Percentiles rank a stretch among this genome's conserved stretches.
Evolutionary conservation across 179 eudicot genomes (phyloP).

Genomic region (Spergularia azorica): DNA sequence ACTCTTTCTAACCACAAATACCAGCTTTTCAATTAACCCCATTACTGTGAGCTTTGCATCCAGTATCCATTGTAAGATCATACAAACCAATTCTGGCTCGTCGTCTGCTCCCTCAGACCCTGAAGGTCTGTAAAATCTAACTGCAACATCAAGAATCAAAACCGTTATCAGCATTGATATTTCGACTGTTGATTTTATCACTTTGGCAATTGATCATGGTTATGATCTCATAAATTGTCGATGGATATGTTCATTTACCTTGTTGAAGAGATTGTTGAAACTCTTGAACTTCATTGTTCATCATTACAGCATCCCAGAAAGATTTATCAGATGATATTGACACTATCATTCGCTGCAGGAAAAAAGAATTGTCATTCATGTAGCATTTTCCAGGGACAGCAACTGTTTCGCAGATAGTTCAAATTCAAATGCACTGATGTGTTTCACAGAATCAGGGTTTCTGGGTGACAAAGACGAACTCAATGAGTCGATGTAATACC

Average conservation of each 20-base stretch:
- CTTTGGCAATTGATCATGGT: too few relatives aligned
- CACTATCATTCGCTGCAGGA: constrained; percentile 39
- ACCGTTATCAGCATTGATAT: too few relatives aligned
- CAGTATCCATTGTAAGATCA: constrained; percentile 23
- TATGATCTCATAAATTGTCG: not conserved
- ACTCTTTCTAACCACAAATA: constrained; percentile 17
- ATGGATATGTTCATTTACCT: constrained; percentile 15
- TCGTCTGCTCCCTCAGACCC: not conserved
- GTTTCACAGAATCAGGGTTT: not conserved
- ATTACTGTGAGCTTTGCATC: constrained; percentile 18
- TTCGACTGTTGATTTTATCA: too few relatives aligned
- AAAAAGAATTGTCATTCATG: not conserved
- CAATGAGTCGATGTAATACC: constrained; percentile 20
- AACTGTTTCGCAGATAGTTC: too few relatives aligned
- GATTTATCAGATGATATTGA: constrained; percentile 50
- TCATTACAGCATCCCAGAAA: constrained; percentile 55
- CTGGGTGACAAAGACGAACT: too few relatives aligned
- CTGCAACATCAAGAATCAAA: constrained; percentile 10
- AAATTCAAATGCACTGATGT: not conserved
- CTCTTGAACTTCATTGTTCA: constrained; percentile 42
- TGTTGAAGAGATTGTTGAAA: constrained; percentile 25
- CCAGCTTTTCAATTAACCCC: constrained; percentile 20
- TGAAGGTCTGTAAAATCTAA: not conserved
- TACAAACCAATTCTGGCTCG: constrained; percentile 20
- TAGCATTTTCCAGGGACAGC: not conserved